Evolutionary conservation across 2,329 filamentous ascomycete genomes (phyloP).

Genomic region (Aspergillus hortae): DNA sequence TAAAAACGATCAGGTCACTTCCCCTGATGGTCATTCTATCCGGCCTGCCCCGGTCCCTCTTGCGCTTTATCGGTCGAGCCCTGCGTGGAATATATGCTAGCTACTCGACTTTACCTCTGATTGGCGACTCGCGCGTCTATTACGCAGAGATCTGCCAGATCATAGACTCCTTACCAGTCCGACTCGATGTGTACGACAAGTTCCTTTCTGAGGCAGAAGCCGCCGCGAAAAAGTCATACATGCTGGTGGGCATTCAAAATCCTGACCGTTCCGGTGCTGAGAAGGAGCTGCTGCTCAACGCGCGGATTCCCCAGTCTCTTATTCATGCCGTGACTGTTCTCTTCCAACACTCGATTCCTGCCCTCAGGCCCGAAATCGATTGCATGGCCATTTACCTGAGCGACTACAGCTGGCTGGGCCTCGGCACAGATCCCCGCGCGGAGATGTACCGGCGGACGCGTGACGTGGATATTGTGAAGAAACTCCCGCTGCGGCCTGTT

Average conservation of each 20-base stretch:
- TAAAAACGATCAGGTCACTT: slow-evolving; percentile 38
- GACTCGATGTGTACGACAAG: slow-evolving; percentile 60
- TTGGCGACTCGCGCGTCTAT: slow-evolving; percentile 38
- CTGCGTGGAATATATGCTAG: slow-evolving; percentile 54
- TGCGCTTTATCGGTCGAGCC: slow-evolving; percentile 65
- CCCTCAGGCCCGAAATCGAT: slow-evolving; percentile 60
- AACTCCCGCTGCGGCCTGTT: slow-evolving; percentile 32
- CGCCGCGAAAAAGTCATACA: slow-evolving; percentile 59
- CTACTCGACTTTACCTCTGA: slow-evolving; percentile 36
- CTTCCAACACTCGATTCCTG: slow-evolving; percentile 49
- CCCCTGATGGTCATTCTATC: slow-evolving; percentile 61
- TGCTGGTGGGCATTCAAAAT: slow-evolving; percentile 41
- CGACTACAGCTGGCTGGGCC: slow-evolving; percentile 66
- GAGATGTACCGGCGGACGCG: slow-evolving; percentile 60
- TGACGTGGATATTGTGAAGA: slow-evolving; percentile 57
- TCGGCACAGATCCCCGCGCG: slow-evolving; percentile 56
- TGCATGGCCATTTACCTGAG: slow-evolving; percentile 68
- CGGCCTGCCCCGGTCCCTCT: slow-evolving; percentile 69
- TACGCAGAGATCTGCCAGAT: slow-evolving; percentile 55
- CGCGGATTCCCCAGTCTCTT: slow-evolving; percentile 50
- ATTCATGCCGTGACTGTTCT: slow-evolving; percentile 47
- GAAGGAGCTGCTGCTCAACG: slow-evolving; percentile 52
- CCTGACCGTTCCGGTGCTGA: slow-evolving; percentile 48
- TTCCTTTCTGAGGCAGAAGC: slow-evolving; percentile 64
- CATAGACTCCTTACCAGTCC: slow-evolving; percentile 53